A percentile compares a stretch with the other conserved stretches of the same genome.
These are phyloP conservation scores for Penicillium freii DNA, from an alignment of 2,329 filamentous ascomycete genomes.

Conservation along the genomic window DNA sequence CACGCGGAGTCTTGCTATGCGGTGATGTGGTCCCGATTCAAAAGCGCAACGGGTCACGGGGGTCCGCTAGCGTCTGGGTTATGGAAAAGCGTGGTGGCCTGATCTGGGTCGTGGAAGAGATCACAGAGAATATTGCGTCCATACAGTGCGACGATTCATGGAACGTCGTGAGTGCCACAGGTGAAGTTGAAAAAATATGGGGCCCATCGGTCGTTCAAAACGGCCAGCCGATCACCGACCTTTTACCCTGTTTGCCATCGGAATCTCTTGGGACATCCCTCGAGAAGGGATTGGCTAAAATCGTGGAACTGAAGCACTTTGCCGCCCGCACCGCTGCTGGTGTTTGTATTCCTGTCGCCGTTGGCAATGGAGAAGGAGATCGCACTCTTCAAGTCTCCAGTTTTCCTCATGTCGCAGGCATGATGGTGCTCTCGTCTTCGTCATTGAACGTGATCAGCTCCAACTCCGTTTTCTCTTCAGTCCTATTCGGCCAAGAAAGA, in stretches of 20 bases:
- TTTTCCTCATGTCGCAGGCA: slow-evolving; percentile 95
- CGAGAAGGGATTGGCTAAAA: slow-evolving; percentile 73
- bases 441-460: slow-evolving; percentile 82
- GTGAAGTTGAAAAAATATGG: slow-evolving; percentile 85
- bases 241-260: slow-evolving; percentile 79
- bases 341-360: slow-evolving; percentile 78
- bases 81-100: slow-evolving; percentile 93
- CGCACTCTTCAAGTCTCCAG: slow-evolving; percentile 81
- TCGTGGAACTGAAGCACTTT: slow-evolving; percentile 72
- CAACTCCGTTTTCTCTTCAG: slow-evolving; percentile 90
- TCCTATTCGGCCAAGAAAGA: slow-evolving; percentile 83
- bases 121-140: slow-evolving; percentile 85
- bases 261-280: slow-evolving; percentile 65
- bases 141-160: slow-evolving; percentile 76
- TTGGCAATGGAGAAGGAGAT: slow-evolving; percentile 69
- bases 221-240: slow-evolving; percentile 71
- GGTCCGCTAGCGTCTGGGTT: slow-evolving; percentile 94
- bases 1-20: slow-evolving; percentile 84
- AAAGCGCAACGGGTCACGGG: slow-evolving; percentile 87
- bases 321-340: slow-evolving; percentile 75
- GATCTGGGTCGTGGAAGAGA: slow-evolving; percentile 98
- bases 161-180: slow-evolving; percentile 65
- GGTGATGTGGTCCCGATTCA: slow-evolving; percentile 98
- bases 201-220: slow-evolving; percentile 65
- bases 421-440: slow-evolving; percentile 82